phyloP scores from a whole-genome alignment of 2,329 filamentous ascomycete species.

The Calonectria pseudoreteaudii region DNA sequence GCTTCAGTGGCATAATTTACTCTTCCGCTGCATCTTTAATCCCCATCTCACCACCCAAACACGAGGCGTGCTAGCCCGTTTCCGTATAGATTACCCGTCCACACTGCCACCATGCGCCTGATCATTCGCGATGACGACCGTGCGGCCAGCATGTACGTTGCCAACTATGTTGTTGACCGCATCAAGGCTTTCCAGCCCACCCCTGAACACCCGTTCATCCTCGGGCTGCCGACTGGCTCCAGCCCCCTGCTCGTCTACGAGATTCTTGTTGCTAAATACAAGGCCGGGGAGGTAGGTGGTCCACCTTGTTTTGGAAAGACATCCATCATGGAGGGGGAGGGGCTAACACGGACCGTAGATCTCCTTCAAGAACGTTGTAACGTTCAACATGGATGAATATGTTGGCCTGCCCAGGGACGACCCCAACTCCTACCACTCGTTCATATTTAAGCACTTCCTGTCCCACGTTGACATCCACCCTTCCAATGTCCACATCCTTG shows the following conservation, averaged over 20 bases:
- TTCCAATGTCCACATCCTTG: slow-evolving; percentile 84
- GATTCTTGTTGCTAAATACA: slow-evolving; percentile 77
- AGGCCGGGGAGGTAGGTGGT: slow-evolving; percentile 67
- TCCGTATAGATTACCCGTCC: slow-evolving; percentile 21
- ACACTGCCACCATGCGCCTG: slow-evolving; percentile 73
- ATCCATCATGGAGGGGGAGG: background rate
- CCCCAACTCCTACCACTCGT: slow-evolving; percentile 88
- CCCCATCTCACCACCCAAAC: background rate
- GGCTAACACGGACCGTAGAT: slow-evolving; percentile 60
- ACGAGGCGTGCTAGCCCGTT: slow-evolving; percentile 10
- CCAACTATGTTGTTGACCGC: slow-evolving; percentile 84
- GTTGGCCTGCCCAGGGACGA: slow-evolving; percentile 86
- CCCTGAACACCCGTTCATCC: slow-evolving; percentile 79
- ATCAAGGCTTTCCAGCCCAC: slow-evolving; percentile 84
- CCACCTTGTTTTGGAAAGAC: background rate
- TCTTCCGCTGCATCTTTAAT: background rate
- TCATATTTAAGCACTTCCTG: slow-evolving; percentile 96
- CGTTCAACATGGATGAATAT: slow-evolving; percentile 96
- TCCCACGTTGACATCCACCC: slow-evolving; percentile 85
- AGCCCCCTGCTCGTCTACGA: slow-evolving; percentile 84
- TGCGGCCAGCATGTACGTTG: slow-evolving; percentile 79
- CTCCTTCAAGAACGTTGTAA: slow-evolving; percentile 89
- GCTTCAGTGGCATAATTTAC: background rate
- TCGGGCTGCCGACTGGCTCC: slow-evolving; percentile 86
- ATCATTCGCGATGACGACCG: slow-evolving; percentile 82